Evolutionary conservation across 495 filamentous ascomycete genomes (phyloP).

Genomic region (Penicillium goetzii): DNA sequence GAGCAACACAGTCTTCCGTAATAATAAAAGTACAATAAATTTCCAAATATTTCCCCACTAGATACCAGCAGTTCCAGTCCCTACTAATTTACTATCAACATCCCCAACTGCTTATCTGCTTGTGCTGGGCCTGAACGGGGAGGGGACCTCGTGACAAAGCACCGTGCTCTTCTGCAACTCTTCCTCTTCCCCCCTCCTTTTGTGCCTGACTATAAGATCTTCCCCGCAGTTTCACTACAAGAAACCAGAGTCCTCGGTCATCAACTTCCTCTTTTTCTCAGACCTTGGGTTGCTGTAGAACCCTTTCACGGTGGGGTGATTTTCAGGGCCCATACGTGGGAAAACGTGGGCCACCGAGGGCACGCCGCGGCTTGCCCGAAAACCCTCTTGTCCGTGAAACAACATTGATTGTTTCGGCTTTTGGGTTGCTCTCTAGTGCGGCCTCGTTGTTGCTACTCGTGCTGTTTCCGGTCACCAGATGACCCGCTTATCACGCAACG

Average conservation of each 20-base stretch:
- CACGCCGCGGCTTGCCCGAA: not conserved
- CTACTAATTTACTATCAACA: not conserved
- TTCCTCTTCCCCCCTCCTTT: not conserved
- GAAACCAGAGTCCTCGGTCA: not conserved
- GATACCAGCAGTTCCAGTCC: not conserved
- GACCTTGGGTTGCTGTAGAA: not conserved
- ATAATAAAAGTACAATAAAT: not conserved
- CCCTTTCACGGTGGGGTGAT: not conserved
- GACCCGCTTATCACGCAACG: slow-evolving; percentile 33
- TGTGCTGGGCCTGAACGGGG: not conserved
- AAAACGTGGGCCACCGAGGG: not conserved
- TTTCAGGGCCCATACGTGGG: not conserved
- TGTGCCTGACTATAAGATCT: not conserved
- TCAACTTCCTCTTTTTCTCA: not conserved
- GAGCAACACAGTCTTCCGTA: not conserved
- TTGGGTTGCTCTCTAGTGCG: slow-evolving; percentile 1
- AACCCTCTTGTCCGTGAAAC: slow-evolving; percentile 1
- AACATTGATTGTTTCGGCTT: slow-evolving; percentile 1
- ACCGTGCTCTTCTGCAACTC: slow-evolving; percentile 5
- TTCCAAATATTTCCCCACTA: not conserved
- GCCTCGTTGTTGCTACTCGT: slow-evolving; percentile 3
- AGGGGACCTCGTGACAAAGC: slow-evolving; percentile 14
- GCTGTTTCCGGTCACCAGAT: slow-evolving; percentile 34
- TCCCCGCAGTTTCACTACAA: not conserved
- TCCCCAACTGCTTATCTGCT: not conserved